Evolutionary conservation across 2,329 filamentous ascomycete genomes (phyloP).

Genomic region (Pyrenochaeta sp.): DNA sequence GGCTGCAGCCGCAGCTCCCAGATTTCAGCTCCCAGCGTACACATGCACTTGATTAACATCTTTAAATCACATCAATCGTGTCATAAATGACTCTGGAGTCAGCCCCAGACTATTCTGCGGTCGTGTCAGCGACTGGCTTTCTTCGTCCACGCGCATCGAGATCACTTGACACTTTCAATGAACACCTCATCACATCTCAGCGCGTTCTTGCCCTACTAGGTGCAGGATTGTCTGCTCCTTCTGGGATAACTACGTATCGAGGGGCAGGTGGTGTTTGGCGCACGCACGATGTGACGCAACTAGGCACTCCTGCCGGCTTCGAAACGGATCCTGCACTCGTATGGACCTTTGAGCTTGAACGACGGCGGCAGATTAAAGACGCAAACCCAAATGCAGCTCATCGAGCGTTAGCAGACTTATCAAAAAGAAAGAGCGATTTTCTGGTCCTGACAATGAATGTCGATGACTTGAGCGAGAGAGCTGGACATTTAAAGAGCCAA

Average conservation of each 20-base stretch:
- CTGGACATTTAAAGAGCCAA: slow-evolving; percentile 10
- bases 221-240: slow-evolving; percentile 33
- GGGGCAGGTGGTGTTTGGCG: slow-evolving; percentile 26
- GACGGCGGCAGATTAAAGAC: slow-evolving; percentile 7
- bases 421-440: slow-evolving; percentile 17
- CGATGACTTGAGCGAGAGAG: slow-evolving; percentile 26
- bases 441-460: slow-evolving; percentile 36
- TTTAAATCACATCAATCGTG: background rate
- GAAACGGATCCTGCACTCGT: slow-evolving; percentile 24
- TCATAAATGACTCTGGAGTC: background rate
- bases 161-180: slow-evolving; percentile 10
- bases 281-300: slow-evolving; percentile 19
- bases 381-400: slow-evolving; percentile 33
- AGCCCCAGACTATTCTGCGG: slow-evolving; percentile 16
- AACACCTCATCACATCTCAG: slow-evolving; percentile 20
- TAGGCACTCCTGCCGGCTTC: slow-evolving; percentile 23
- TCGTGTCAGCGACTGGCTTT: slow-evolving; percentile 20
- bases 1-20: too few species aligned
- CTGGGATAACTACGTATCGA: slow-evolving; percentile 35
- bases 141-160: slow-evolving; percentile 3
- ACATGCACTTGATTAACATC: too few species aligned
- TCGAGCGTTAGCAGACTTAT: slow-evolving; percentile 23
- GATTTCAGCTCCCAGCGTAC: too few species aligned
- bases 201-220: slow-evolving; percentile 32
- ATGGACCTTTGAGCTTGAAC: slow-evolving; percentile 26